Conservation (phyloP, 2,329 filamentous ascomycete species). For the Aspergillus sp. region DNA sequence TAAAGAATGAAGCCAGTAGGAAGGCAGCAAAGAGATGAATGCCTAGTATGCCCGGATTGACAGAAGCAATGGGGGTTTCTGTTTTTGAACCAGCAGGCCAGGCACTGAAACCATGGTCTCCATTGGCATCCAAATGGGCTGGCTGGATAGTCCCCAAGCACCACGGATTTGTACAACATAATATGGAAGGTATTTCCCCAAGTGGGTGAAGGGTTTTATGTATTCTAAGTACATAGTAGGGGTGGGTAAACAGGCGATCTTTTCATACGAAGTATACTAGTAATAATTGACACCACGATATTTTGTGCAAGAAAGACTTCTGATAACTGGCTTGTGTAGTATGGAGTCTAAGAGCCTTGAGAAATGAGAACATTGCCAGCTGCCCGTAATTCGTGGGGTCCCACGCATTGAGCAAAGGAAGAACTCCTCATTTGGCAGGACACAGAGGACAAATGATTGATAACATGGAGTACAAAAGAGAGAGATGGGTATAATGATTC, state of each 20-base stretch:
- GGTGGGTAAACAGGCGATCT: background rate
- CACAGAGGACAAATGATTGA: background rate
- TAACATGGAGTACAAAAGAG: background rate
- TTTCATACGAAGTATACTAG: background rate
- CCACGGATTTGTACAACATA: background rate
- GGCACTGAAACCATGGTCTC: background rate
- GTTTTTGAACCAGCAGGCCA: background rate
- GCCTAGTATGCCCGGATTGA: background rate
- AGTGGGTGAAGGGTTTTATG: background rate
- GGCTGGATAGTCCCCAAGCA: background rate
- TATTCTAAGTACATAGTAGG: background rate
- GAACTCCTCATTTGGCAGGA: too few species aligned
- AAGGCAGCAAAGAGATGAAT: background rate
- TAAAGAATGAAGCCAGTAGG: slow-evolving; percentile 16
- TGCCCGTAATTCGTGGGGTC: too few species aligned
- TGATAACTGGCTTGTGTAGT: background rate
- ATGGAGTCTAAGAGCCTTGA: background rate
- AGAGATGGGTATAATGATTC: background rate
- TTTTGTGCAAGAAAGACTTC: background rate
- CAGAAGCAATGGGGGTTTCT: background rate
- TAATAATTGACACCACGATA: background rate
- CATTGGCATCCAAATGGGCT: background rate
- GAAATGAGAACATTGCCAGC: too few species aligned
- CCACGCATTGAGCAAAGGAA: too few species aligned
- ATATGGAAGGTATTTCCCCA: background rate